Conservation (phyloP, 1,284 basidiomycete species). For the Ganoderma boninense region DNA sequence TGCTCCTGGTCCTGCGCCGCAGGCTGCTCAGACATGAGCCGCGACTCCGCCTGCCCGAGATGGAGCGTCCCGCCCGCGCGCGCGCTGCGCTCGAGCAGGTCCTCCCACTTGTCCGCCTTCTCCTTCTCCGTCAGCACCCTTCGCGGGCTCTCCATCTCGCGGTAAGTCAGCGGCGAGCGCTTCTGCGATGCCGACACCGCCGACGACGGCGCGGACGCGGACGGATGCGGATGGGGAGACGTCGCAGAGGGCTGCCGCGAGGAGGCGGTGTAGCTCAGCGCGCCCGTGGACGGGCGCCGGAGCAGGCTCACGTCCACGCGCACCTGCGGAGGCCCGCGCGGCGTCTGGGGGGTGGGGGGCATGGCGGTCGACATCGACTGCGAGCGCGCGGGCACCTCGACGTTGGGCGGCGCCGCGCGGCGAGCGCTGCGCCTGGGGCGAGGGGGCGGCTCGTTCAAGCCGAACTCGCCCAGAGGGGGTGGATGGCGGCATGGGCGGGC, state of each 20-base stretch:
- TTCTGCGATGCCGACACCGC: constrained; percentile 30
- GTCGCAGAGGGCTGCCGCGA: constrained; percentile 29
- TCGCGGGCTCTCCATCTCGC: constrained; percentile 51
- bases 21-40: constrained; percentile 52
- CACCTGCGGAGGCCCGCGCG: constrained; percentile 34
- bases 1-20: constrained; percentile 9
- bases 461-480: constrained; percentile 39
- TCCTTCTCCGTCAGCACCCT: constrained; percentile 64
- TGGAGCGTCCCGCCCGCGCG: constrained; percentile 75
- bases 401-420: constrained; percentile 33
- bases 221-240: constrained; percentile 32
- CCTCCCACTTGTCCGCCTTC: constrained; percentile 76
- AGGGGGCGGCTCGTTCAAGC: constrained; percentile 35
- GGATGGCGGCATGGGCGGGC: constrained; percentile 28
- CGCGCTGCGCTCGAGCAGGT: constrained; percentile 67
- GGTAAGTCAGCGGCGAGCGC: constrained; percentile 53
- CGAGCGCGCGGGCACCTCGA: constrained; percentile 32
- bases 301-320: constrained; percentile 32
- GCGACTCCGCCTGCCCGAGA: constrained; percentile 46
- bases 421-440: constrained; percentile 40
- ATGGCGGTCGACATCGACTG: constrained; percentile 29
- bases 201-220: constrained; percentile 33
- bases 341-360: constrained; percentile 34
- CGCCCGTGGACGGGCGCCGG: constrained; percentile 36
- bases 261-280: constrained; percentile 44